Base-by-base conservation (phyloP, 2,329 filamentous ascomycete genomes). In the Chrysosporium keratinophilum region DNA sequence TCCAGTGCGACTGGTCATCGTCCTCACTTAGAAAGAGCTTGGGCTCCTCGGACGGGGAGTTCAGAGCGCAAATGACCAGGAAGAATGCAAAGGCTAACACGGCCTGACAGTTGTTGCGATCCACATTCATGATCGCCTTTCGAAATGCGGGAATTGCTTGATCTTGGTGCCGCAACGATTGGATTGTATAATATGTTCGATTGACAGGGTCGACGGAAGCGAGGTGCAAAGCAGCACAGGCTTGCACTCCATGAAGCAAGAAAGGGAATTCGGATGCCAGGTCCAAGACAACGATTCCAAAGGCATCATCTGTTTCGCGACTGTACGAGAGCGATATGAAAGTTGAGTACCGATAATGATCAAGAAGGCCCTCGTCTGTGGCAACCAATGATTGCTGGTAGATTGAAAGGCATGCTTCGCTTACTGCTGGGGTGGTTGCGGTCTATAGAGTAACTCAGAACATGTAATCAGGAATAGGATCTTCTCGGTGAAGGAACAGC, bases 191-290 rank as follows among this genome's bases (percentile, higher is more conserved):
- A 28, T 28, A 28, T 17, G 54, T 50, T 5, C 56, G 42, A 20
- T 59, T 50, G 3, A 43, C 4, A 1, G 58, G 62, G 6, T 65
- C 52, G n/a, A 64, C 54, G 43, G 65, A 60, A 3, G 65, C 68
- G 43, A 69, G 63, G 52, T 72, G 67, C 14, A 69, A 61, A 12
- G 71, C 68, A 0, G 72, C 63, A 33, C 69, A 66, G 5, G 72
- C 70, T 10, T 74, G 58, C 2, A 74, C 62, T 10, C 71, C 67
- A 53, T 74, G 68, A 58, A 75, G 65, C 0, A 74, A 58, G 40
- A 70, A 74, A 0, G 58, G 57, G 40, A 70, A 62, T 1, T 56
- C 51, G 6, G 66, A 59, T 28, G 69, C 70, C 44, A 69, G 59
- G 42, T 65, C 62, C 1, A 71, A 68, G 14, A 67, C 63, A 1